Evolutionary conservation across 2,329 filamentous ascomycete species (phyloP), one percentile per base, ranked within the genome.

Genomic region (Fusarium austroafricanum): DNA sequence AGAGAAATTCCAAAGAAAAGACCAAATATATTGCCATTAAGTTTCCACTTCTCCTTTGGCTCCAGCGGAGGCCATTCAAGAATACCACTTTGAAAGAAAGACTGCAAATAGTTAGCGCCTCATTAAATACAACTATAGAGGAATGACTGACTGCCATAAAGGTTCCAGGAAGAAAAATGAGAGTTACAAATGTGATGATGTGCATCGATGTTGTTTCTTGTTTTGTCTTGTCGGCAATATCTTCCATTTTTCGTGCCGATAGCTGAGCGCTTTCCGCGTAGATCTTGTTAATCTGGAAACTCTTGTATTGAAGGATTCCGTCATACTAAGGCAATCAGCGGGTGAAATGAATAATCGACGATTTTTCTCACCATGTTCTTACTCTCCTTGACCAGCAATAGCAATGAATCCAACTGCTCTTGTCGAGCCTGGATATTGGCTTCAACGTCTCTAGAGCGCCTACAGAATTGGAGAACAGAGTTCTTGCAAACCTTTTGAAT

Each of bases 11-110:
- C 45, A 8, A 58, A 20, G 3, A 69, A 69, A 2, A 69, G 20
- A 3, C 29, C 20, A 6, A 69, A 69, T 1, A 65, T 45, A 5
- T 26, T 12, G 1, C 8, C 18, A 10, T 69, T 63, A 1, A 69
- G 31, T 3, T 33, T 40, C 5, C 14, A 12, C 14, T 5, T 14
- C 12, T 33, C 31, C 5, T 12, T 12, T 15, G 53, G 52, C 14
- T 44, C 10, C 5, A 50, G 29, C 2, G 28, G 15, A 4, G 55
- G 44, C 51, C 55, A 69, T 3, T 69, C 45, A 3, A 69, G 57
- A 4, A 69, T 69, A 18, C 61, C 65, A 2, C 67, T 69, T 8
- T 69, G 67, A 11, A 69, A 69, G 10, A 69, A 69, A 2, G 65
- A 43, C 67, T 69, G 31, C 14, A 33, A 3, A 15, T 12, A 11